Percentiles rank a stretch among this genome's conserved stretches.
These are phyloP conservation scores for Naganishia albida DNA, from an alignment of 1,284 basidiomycete genomes.

Conservation along the genomic window DNA sequence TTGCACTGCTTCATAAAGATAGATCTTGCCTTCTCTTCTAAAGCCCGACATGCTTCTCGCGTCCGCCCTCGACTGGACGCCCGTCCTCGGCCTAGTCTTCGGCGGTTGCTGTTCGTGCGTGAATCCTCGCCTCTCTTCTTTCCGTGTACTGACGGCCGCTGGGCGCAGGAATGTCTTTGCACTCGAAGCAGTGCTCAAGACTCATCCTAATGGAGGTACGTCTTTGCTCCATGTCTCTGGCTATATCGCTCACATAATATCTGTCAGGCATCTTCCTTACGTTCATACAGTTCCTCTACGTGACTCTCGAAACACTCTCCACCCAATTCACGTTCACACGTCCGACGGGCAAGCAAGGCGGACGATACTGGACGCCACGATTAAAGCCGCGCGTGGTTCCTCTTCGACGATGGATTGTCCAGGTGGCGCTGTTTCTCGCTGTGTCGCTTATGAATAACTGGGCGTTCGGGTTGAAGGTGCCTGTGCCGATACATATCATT, in stretches of 20 bases:
- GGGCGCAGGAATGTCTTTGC: slow-evolving; percentile 56
- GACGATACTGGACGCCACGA: slow-evolving; percentile 45
- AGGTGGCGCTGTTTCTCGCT: slow-evolving; percentile 78
- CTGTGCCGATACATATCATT: slow-evolving; percentile 77
- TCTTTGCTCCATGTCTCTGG: slow-evolving; percentile 29
- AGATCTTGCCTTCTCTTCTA: neutral
- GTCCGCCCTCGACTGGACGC: slow-evolving; percentile 60
- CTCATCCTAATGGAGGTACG: slow-evolving; percentile 69
- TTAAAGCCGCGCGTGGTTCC: slow-evolving; percentile 70
- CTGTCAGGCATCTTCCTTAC: slow-evolving; percentile 76
- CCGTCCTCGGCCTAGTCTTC: slow-evolving; percentile 68
- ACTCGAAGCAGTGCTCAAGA: slow-evolving; percentile 61
- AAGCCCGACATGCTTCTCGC: neutral
- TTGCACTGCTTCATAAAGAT: neutral
- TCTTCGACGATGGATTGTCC: slow-evolving; percentile 70
- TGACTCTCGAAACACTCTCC: slow-evolving; percentile 60
- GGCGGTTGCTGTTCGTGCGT: slow-evolving; percentile 77
- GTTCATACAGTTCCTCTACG: slow-evolving; percentile 75
- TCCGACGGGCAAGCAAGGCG: slow-evolving; percentile 24
- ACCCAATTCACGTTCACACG: slow-evolving; percentile 39
- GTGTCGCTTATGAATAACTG: slow-evolving; percentile 84
- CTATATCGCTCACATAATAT: slow-evolving; percentile 64
- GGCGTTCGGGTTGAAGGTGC: slow-evolving; percentile 69
- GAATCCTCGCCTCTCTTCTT: slow-evolving; percentile 47
- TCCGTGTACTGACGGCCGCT: slow-evolving; percentile 47